Evolutionary conservation across 1,139 yeast genomes (phyloP), one percentile per base, ranked within the genome.

Genomic region (Kodamaea alishanica): DNA sequence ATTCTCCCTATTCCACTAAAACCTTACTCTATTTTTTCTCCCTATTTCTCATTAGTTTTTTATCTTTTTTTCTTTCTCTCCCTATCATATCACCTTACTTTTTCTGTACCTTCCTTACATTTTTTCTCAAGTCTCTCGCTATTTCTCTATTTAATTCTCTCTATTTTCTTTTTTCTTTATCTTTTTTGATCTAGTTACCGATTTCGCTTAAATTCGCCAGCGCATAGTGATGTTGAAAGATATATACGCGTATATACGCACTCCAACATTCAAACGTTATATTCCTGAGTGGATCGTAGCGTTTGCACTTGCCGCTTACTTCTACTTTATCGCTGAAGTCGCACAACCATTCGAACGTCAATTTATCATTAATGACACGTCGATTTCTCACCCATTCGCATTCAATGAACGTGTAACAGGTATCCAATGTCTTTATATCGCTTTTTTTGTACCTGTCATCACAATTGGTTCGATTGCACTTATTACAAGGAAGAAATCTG

Each of bases 381-480:
- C 55, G 15, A 73, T 86, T 29, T 77, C 82, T 35, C 92, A 86
- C 56, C 94, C 95, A 1, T 83, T 75, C 55, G 83, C 92, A 0
- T 73, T 69, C 32, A 64, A 63, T 20, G 89, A 86, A 55, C 64
- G 85, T 24, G 90, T 86, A 58, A 32, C 55, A 43, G 41, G 60
- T 51, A 48, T 59, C 70, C 40, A 51, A 69, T 35, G 55, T 61
- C 25, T 67, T 59, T 32, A 42, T 34, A 42, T 54, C 44, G 66
- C 77, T 23, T 51, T 69, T 6, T 43, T 65, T 7, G 53, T 72
- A 2, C 84, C 85, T 6, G 43, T 59, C 2, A 39, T 56, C 8
- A 54, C 63, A 8, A 68, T 78, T 8, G 34, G 58, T 5, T 32
- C 55, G 0, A 47, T 70, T 6, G 60, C 73, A 11, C 44, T 66